Evolutionary conservation across 805 yeast species (phyloP).

Genomic region (Saccharomycopsis guyanensis): DNA sequence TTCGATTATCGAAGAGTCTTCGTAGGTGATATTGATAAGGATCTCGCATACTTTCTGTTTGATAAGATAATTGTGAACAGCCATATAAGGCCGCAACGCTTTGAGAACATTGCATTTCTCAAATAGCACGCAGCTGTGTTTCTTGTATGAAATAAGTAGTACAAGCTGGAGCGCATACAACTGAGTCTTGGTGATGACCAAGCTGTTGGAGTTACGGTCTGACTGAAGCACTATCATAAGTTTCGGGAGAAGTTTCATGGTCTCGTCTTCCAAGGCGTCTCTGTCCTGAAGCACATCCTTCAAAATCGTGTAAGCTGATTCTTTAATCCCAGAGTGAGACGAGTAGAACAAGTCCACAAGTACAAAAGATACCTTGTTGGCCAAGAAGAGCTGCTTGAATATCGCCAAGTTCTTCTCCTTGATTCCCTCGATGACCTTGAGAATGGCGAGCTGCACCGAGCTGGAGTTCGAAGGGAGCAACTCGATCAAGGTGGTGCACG

Average conservation of each 20-base stretch:
- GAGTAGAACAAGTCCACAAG: conserved; percentile 10
- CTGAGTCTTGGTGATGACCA: conserved; percentile 13
- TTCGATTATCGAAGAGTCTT: conserved; percentile 3
- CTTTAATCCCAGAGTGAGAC: conserved; percentile 3
- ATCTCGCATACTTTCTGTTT: conserved; percentile 16
- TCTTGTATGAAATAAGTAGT: conserved; percentile 10
- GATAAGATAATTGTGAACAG: conserved; percentile 9
- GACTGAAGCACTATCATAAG: not conserved
- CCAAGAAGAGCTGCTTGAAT: conserved; percentile 14
- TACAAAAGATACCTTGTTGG: conserved; percentile 9
- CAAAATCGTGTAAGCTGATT: conserved; percentile 6
- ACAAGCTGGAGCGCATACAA: conserved; percentile 12
- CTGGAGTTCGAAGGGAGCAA: conserved; percentile 18
- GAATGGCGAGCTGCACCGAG: conserved; percentile 15
- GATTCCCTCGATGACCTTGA: conserved; percentile 7
- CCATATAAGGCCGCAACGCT: conserved; percentile 11
- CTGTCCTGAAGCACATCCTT: conserved; percentile 4
- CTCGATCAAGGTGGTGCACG: conserved; percentile 13
- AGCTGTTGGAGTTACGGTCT: not conserved
- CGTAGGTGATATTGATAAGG: conserved; percentile 16
- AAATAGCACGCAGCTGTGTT: conserved; percentile 7
- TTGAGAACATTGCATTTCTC: conserved; percentile 10
- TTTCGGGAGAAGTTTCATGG: conserved; percentile 8
- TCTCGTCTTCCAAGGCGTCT: conserved; percentile 12
- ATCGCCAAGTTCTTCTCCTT: conserved; percentile 7